phyloP scores from a whole-genome alignment of 139 green algal genomes.

The Picochlorum sp. region DNA sequence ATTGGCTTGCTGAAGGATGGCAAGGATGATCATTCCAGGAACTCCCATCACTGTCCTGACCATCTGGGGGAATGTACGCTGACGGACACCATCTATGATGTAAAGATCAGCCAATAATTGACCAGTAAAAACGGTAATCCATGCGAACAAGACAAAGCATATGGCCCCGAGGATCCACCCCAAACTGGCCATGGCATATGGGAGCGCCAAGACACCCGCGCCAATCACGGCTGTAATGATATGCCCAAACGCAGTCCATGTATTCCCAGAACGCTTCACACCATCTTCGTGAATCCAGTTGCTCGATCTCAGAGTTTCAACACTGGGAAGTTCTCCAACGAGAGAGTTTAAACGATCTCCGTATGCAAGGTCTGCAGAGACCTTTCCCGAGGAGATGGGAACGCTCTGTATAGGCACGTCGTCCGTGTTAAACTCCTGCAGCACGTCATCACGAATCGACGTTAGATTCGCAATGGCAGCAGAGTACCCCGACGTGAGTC shows the following conservation, averaged over 20 bases:
- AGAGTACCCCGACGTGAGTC: no score
- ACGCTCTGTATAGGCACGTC: neutral
- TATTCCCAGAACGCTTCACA: slow-evolving; percentile 5
- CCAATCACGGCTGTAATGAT: slow-evolving; percentile 20
- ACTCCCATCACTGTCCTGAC: slow-evolving; percentile 18
- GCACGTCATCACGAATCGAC: no score
- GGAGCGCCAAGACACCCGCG: slow-evolving; percentile 16
- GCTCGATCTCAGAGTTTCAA: neutral
- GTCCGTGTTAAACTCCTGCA: no score
- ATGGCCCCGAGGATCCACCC: slow-evolving; percentile 24
- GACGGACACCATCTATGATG: slow-evolving; percentile 9
- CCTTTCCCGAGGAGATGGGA: neutral
- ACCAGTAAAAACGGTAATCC: slow-evolving; percentile 25
- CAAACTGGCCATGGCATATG: slow-evolving; percentile 17
- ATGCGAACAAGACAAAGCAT: slow-evolving; percentile 23
- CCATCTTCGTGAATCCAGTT: slow-evolving; percentile 9
- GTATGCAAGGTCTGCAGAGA: no score
- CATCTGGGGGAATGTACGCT: neutral
- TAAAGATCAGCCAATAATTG: slow-evolving; percentile 35
- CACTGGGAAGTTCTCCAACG: neutral
- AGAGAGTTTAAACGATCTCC: neutral
- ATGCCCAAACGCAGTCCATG: slow-evolving; percentile 2
- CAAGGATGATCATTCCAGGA: slow-evolving; percentile 7
- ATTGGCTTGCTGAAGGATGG: slow-evolving; percentile 35
- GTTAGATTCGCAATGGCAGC: no score